phyloP scores from a whole-genome alignment of 1,139 yeast species.

The Hemisphaericaspora subhashii region DNA sequence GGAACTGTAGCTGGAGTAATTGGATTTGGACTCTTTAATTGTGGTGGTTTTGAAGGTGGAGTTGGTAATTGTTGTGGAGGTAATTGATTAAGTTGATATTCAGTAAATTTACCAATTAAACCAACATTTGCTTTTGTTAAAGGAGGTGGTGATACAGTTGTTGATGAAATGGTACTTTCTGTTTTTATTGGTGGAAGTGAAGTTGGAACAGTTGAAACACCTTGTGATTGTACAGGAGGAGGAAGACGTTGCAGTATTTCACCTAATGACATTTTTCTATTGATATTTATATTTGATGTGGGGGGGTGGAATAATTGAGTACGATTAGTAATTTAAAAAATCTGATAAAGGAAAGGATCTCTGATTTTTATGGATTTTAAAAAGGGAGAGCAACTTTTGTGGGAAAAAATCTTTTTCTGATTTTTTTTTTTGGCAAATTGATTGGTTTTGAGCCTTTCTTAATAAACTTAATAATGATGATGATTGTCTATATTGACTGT shows the following conservation, averaged over 20 bases:
- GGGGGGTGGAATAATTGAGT: no score
- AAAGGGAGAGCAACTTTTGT: no score
- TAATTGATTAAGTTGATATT: constrained; percentile 5
- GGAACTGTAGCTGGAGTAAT: constrained; percentile 5
- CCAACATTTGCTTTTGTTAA: constrained; percentile 4
- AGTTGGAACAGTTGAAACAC: constrained; percentile 1
- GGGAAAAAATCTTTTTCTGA: no score
- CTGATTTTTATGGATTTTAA: no score
- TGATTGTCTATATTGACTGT: no score
- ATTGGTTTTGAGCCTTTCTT: no score
- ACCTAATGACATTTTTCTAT: constrained; percentile 15
- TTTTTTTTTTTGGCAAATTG: no score
- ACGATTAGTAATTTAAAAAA: no score
- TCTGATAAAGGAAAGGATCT: no score
- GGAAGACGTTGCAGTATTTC: constrained; percentile 20
- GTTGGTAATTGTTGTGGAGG: constrained; percentile 14
- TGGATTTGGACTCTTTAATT: constrained; percentile 2
- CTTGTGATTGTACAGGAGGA: constrained; percentile 3
- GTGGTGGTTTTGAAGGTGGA: constrained; percentile 12
- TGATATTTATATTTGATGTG: background rate
- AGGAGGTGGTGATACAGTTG: constrained; percentile 5
- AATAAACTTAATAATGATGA: no score
- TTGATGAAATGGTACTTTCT: background rate
- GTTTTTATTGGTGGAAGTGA: constrained; percentile 1
- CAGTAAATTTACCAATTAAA: constrained; percentile 1